Base-by-base conservation (phyloP, 1,139 yeast species). In the Yamadazyma triangularis region DNA sequence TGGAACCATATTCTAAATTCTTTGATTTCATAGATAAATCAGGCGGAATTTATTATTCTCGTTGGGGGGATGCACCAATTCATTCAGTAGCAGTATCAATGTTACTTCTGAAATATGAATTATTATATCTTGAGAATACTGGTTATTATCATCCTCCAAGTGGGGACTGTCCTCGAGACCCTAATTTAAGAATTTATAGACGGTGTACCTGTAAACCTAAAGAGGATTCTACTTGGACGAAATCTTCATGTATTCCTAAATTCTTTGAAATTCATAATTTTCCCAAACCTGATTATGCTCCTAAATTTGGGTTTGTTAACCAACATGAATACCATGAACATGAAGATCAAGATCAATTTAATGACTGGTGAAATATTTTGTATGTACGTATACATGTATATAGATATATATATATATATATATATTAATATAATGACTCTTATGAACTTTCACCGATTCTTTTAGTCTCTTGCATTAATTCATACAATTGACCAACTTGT, bases 21-120 rank as follows among this genome's bases (percentile, higher is more conserved):
- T 86, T 83, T 51, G 58, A 77, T 24, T 75, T 68, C 44, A 57
- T 87, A 32, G 96, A 87, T 36, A 34, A 54, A 10, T 64, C 77
- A 7, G 85, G 88, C 9, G 96, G 96, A 0, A 86, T 87, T 50
- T 86, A 77, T 68, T 69, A 71, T 30, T 95, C 87, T 50, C 61
- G 96, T 45, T 87, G 95, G 95, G 96, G 96, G 2, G 96, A 87
- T 62, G 95, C 96, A 0, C 95, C 95, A 0, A 77, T 87, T 2
- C 96, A 87, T 52, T 79, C 95, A 2, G 58, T 88, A 12, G 96
- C 89, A 0, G 73, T 82, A 4, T 91, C 86, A 0, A 66, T 87
- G 69, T 62, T 81, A 44, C 59, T 86, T 27, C 67, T 78, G 31
- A 51, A 79, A 4, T 60, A 72, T 4, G 85, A 86, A 37, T 62